Evolutionary conservation across 192 early-diverging fungal species (phyloP).

Genomic region (Rhizoclosmatium globosum): DNA sequence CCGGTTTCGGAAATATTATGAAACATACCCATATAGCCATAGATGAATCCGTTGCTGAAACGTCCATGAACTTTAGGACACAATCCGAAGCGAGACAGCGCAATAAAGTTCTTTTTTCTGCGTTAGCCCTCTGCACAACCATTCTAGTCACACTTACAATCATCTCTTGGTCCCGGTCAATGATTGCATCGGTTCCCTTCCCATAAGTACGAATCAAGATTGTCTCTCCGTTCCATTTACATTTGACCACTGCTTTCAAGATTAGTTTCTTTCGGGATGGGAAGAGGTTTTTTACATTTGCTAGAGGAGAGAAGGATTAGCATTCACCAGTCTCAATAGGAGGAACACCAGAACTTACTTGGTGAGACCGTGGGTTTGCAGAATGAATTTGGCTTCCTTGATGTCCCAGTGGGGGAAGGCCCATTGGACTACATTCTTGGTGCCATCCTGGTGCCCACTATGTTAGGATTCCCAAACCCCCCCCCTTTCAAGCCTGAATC

Average conservation of each 20-base stretch:
- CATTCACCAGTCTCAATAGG: neutral
- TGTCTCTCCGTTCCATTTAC: slow-evolving; percentile 32
- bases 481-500: neutral
- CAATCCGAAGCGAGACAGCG: slow-evolving; percentile 72
- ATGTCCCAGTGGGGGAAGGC: slow-evolving; percentile 52
- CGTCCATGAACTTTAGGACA: slow-evolving; percentile 80
- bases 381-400: slow-evolving; percentile 40
- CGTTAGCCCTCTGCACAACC: neutral
- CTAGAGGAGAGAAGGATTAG: neutral
- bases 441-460: slow-evolving; percentile 24
- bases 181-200: slow-evolving; percentile 85
- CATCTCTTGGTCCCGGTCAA: slow-evolving; percentile 88
- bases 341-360: slow-evolving; percentile 37
- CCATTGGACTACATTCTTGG: slow-evolving; percentile 17
- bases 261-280: neutral
- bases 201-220: slow-evolving; percentile 92
- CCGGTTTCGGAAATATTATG: neutral
- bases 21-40: slow-evolving; percentile 68
- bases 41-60: slow-evolving; percentile 90
- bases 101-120: slow-evolving; percentile 74
- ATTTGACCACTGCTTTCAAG: slow-evolving; percentile 33
- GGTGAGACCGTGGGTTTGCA: slow-evolving; percentile 60
- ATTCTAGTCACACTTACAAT: slow-evolving; percentile 60
- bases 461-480: neutral
- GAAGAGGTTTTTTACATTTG: slow-evolving; percentile 33